phyloP scores from a whole-genome alignment of 1,284 basidiomycete genomes.

The Trichosporon coremiiforme region DNA sequence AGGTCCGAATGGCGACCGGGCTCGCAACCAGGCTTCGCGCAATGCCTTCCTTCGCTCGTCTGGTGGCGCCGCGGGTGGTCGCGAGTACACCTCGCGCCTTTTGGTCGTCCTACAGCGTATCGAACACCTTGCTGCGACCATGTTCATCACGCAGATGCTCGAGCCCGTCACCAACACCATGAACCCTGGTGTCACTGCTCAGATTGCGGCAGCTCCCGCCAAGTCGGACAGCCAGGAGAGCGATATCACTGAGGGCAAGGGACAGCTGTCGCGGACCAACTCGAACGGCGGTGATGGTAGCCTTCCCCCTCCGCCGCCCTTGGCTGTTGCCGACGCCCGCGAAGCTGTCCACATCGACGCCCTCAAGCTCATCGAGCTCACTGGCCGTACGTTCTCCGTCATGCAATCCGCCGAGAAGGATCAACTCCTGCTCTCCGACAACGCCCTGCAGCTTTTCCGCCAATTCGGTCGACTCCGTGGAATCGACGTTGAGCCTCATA shows the following conservation, averaged over 20 bases:
- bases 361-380: slow-evolving; percentile 83
- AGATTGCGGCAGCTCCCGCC: slow-evolving; percentile 65
- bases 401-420: slow-evolving; percentile 74
- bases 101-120: slow-evolving; percentile 87
- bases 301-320: neutral
- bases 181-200: slow-evolving; percentile 46
- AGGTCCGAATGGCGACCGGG: slow-evolving; percentile 7
- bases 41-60: slow-evolving; percentile 22
- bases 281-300: neutral
- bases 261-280: slow-evolving; percentile 1
- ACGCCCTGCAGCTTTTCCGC: slow-evolving; percentile 75
- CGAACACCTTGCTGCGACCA: slow-evolving; percentile 70
- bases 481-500: slow-evolving; percentile 64
- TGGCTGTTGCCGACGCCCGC: neutral
- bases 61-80: slow-evolving; percentile 41
- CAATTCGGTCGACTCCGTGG: slow-evolving; percentile 73
- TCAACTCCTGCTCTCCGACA: slow-evolving; percentile 70
- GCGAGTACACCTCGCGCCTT: slow-evolving; percentile 58
- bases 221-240: neutral
- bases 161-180: slow-evolving; percentile 44
- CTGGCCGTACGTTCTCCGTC: slow-evolving; percentile 81
- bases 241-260: slow-evolving; percentile 7
- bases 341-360: slow-evolving; percentile 62
- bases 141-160: slow-evolving; percentile 61
- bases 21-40: slow-evolving; percentile 41